phyloP scores from a whole-genome alignment of 306 rosid genomes.

The Ceratonia siliqua region DNA sequence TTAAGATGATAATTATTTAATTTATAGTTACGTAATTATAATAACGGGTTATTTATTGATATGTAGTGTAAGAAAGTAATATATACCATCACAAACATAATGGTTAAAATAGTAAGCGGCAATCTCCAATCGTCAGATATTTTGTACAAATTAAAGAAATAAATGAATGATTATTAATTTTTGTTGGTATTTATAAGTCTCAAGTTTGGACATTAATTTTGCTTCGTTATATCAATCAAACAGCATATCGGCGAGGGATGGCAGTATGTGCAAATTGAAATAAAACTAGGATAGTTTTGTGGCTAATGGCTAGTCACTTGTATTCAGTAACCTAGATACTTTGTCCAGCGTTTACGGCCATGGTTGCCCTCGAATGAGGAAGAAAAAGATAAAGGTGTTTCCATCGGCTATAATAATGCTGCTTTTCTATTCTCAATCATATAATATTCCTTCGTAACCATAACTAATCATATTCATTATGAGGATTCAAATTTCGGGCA shows the following conservation, averaged over 20 bases:
- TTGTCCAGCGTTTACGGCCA: neutral
- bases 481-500: no score
- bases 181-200: no score
- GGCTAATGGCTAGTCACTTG: neutral
- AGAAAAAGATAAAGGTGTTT: neutral
- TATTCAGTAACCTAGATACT: neutral
- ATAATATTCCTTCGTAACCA: neutral
- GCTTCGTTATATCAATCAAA: neutral
- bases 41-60: neutral
- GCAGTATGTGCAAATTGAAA: neutral
- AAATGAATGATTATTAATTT: no score
- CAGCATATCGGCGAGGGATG: neutral
- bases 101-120: no score
- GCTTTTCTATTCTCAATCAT: neutral
- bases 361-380: neutral
- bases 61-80: no score
- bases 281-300: neutral
- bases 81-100: no score
- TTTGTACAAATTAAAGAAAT: no score
- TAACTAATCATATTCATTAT: no score
- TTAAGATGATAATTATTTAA: no score
- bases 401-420: neutral
- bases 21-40: neutral
- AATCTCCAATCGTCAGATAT: no score
- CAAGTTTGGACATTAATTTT: neutral